Evolutionary conservation across 352 stramenopile species (phyloP).

Genomic region (Pythium aristosporum): DNA sequence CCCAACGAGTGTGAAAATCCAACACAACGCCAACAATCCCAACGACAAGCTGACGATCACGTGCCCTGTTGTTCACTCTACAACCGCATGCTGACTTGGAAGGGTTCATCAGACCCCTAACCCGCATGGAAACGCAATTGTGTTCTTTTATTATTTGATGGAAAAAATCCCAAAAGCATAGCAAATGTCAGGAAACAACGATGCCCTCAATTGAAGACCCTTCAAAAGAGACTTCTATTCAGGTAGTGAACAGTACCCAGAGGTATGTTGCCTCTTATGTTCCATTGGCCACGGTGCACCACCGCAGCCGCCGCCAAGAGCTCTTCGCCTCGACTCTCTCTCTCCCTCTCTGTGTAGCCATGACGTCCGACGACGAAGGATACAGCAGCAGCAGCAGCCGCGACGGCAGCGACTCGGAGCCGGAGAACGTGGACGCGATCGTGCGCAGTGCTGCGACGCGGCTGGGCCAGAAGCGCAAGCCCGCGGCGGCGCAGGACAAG

Average conservation of each 20-base stretch:
- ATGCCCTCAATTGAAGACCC: background rate
- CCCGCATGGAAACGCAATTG: slow-evolving; percentile 10
- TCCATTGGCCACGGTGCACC: slow-evolving; percentile 25
- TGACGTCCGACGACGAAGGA: slow-evolving; percentile 38
- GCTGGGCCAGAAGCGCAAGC: slow-evolving; percentile 37
- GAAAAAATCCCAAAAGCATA: background rate
- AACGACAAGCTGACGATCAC: slow-evolving; percentile 20
- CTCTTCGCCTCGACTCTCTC: background rate
- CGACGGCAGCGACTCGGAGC: slow-evolving; percentile 47
- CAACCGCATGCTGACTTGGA: slow-evolving; percentile 11
- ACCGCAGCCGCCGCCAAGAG: background rate
- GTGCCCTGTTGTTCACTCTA: background rate
- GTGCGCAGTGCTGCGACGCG: slow-evolving; percentile 62
- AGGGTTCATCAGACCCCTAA: background rate
- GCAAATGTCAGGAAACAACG: background rate
- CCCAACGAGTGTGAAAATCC: background rate
- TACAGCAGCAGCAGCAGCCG: slow-evolving; percentile 38
- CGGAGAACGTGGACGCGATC: slow-evolving; percentile 54
- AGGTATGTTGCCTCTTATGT: slow-evolving; percentile 13
- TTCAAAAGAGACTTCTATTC: background rate
- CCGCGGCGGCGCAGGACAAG: slow-evolving; percentile 18
- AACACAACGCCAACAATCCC: background rate
- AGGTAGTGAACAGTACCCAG: background rate
- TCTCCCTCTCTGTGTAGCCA: slow-evolving; percentile 9
- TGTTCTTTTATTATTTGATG: background rate